Conservation (phyloP, 129 eudicot species). For the Heracleum sosnowskyi region DNA sequence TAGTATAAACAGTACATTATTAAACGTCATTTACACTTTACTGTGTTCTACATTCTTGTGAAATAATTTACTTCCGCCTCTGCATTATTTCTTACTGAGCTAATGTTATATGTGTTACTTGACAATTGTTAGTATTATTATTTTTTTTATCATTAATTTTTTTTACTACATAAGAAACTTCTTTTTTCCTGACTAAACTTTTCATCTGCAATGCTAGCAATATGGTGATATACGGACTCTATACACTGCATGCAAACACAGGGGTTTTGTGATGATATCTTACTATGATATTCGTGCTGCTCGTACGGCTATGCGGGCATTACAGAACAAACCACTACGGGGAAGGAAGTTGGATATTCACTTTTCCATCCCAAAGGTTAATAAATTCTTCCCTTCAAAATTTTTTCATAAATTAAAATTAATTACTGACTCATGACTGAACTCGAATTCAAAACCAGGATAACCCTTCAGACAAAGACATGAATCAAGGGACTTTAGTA, state of each 20-base stretch:
- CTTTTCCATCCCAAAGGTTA: conserved; percentile 94
- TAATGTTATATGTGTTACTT: background rate
- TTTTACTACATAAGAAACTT: background rate
- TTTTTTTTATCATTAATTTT: background rate
- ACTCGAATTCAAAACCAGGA: conserved; percentile 32
- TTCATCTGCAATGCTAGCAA: conserved; percentile 41
- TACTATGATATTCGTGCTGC: conserved; percentile 97
- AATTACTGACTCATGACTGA: background rate
- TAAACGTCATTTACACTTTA: background rate
- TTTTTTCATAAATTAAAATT: background rate
- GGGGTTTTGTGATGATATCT: conserved; percentile 99
- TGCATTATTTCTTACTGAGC: background rate
- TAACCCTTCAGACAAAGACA: conserved; percentile 94
- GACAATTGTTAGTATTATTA: background rate
- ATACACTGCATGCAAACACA: conserved; percentile 84
- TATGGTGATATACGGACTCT: conserved; percentile 87
- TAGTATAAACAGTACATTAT: background rate
- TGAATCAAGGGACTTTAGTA: conserved; percentile 91
- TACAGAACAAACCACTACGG: conserved; percentile 79
- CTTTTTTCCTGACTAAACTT: conserved; percentile 7
- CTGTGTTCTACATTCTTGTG: background rate
- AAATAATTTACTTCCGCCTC: background rate
- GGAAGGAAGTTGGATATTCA: conserved; percentile 94
- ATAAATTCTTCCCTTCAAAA: background rate
- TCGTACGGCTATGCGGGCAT: conserved; percentile 76